Evolutionary conservation across 169 alveolate genomes (phyloP).

Genomic region (Plasmodium cynomolgi): DNA sequence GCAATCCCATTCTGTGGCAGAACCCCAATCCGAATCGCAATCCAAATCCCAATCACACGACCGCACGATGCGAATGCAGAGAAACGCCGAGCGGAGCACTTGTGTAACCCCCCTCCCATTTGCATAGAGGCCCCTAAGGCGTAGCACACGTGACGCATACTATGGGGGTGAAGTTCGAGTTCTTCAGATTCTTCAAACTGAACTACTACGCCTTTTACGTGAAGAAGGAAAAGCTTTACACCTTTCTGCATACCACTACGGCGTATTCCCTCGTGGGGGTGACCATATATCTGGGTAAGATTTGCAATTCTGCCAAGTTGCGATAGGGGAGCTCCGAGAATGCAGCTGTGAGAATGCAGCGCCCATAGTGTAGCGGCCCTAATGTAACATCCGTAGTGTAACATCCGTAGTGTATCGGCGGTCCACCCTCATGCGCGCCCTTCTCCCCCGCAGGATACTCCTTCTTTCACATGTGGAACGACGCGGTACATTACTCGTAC

Average conservation of each 20-base stretch:
- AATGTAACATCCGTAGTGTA: neutral
- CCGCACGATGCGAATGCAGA: neutral
- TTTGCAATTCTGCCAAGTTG: neutral
- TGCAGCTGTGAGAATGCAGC: neutral
- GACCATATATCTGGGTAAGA: constrained; percentile 44
- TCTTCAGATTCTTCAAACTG: constrained; percentile 62
- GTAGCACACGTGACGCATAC: neutral
- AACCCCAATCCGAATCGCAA: neutral
- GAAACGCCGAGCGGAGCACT: neutral
- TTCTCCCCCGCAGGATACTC: constrained; percentile 46
- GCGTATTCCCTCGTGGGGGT: constrained; percentile 72
- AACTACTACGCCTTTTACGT: constrained; percentile 70
- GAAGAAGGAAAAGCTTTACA: constrained; percentile 68
- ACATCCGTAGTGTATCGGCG: neutral
- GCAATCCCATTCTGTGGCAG: no score
- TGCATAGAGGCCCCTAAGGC: neutral
- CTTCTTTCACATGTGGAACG: constrained; percentile 73
- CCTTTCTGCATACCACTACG: constrained; percentile 54
- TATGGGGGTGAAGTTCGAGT: constrained; percentile 72
- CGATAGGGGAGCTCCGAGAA: neutral
- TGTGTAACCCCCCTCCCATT: neutral
- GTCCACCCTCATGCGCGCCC: neutral
- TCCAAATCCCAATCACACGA: neutral
- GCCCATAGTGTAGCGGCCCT: neutral
- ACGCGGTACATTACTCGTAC: constrained; percentile 76